Conservation (phyloP, 306 rosid genomes). For the Psophocarpus tetragonolobus region DNA sequence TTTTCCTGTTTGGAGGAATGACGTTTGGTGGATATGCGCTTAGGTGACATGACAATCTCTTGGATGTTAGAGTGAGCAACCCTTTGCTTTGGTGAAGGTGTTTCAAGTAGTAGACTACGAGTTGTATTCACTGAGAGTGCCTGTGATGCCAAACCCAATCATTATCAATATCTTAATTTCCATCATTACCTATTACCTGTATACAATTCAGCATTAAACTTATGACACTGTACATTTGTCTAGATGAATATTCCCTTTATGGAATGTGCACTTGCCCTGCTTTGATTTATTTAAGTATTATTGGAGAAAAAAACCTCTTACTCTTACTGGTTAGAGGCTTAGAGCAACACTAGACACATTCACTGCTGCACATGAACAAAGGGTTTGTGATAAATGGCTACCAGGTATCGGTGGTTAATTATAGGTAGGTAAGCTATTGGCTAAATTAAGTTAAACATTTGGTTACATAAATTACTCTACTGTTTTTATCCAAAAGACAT, state of each 20-base stretch:
- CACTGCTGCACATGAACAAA: background rate
- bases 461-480: background rate
- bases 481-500: background rate
- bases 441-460: background rate
- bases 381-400: background rate
- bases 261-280: background rate
- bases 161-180: background rate
- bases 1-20: background rate
- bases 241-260: background rate
- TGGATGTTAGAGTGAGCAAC: background rate
- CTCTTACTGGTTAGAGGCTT: no score
- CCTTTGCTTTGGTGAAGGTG: slow-evolving; percentile 9
- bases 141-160: background rate
- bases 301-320: background rate
- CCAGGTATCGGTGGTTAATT: background rate
- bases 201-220: slow-evolving; percentile 7
- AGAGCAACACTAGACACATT: background rate
- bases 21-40: background rate
- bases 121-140: background rate
- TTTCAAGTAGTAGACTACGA: background rate
- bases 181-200: background rate
- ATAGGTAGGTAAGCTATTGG: background rate
- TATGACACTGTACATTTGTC: background rate
- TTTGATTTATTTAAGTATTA: background rate
- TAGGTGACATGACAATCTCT: background rate